Evolutionary conservation across 768 basidiomycete genomes (phyloP).

Genomic region (Coprinellus micaceus): DNA sequence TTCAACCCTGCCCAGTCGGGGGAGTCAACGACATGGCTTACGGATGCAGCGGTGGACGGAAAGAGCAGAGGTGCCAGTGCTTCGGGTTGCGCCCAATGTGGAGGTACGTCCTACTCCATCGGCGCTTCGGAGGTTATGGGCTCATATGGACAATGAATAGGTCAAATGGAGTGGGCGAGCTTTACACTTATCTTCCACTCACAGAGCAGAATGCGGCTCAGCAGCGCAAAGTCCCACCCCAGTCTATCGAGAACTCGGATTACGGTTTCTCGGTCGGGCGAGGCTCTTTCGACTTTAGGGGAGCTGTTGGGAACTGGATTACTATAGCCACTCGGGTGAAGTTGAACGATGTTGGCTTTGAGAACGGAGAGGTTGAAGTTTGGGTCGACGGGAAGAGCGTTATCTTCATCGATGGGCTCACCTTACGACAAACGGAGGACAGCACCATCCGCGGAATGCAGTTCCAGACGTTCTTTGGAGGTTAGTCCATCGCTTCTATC

Average conservation of each 20-base stretch:
- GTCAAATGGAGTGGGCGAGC: slow-evolving; percentile 51
- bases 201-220: slow-evolving; percentile 37
- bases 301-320: slow-evolving; percentile 56
- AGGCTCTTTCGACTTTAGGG: slow-evolving; percentile 53
- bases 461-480: slow-evolving; percentile 78
- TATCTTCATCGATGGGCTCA: slow-evolving; percentile 46
- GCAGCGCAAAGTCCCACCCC: slow-evolving; percentile 46
- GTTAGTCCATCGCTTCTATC: slow-evolving; percentile 27
- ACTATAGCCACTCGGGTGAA: slow-evolving; percentile 63
- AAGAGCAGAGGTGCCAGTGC: slow-evolving; percentile 59
- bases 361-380: slow-evolving; percentile 67
- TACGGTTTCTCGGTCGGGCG: slow-evolving; percentile 68
- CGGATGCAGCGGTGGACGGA: slow-evolving; percentile 64
- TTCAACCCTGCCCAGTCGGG: slow-evolving; percentile 38
- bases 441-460: slow-evolving; percentile 64
- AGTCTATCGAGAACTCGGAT: slow-evolving; percentile 47
- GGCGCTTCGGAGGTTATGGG: not conserved
- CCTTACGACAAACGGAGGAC: slow-evolving; percentile 39
- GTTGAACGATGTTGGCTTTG: slow-evolving; percentile 56
- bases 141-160: slow-evolving; percentile 26
- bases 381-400: slow-evolving; percentile 61
- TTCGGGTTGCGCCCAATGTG: slow-evolving; percentile 75
- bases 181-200: slow-evolving; percentile 70
- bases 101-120: slow-evolving; percentile 41
- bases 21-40: slow-evolving; percentile 57